Conservation (phyloP, 2,329 filamentous ascomycete genomes). For the Beauveria bassiana region DNA sequence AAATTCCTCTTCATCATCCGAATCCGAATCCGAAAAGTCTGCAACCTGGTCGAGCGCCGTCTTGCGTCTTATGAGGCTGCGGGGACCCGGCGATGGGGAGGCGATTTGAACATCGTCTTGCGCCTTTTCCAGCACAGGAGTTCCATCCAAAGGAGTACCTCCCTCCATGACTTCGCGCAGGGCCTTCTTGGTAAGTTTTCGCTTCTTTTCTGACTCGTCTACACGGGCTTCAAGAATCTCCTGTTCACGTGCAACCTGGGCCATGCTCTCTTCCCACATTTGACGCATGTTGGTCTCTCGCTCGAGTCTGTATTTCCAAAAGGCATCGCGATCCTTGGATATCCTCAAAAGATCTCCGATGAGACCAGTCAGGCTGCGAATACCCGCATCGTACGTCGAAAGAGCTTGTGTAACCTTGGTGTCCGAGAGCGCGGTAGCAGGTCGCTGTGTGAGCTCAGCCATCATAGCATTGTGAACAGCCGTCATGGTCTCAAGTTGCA, state of each 20-base stretch:
- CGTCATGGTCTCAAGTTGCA: slow-evolving; percentile 85
- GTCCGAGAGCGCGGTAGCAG: slow-evolving; percentile 67
- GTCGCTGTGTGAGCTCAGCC: slow-evolving; percentile 57
- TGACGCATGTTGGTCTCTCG: slow-evolving; percentile 84
- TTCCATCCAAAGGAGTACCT: slow-evolving; percentile 28
- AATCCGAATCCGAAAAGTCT: slow-evolving; percentile 71
- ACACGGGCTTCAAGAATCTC: slow-evolving; percentile 83
- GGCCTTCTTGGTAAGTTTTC: slow-evolving; percentile 80
- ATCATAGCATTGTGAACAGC: slow-evolving; percentile 79
- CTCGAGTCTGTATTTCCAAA: slow-evolving; percentile 93
- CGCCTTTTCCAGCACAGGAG: slow-evolving; percentile 21
- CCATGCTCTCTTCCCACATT: slow-evolving; percentile 99
- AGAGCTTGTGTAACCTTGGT: slow-evolving; percentile 69
- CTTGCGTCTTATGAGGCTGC: slow-evolving; percentile 45
- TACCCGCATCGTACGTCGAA: slow-evolving; percentile 79
- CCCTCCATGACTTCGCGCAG: slow-evolving; percentile 75
- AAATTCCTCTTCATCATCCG: slow-evolving; percentile 83
- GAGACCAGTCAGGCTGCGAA: slow-evolving; percentile 77
- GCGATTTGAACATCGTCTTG: slow-evolving; percentile 25
- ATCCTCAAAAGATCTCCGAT: slow-evolving; percentile 85
- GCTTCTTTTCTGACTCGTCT: slow-evolving; percentile 83
- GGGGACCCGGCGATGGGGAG: neutral
- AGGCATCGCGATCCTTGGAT: slow-evolving; percentile 85
- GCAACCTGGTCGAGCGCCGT: slow-evolving; percentile 63
- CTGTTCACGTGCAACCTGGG: slow-evolving; percentile 88